Evolutionary conservation across 108 stramenopile genomes (phyloP), one percentile per base, ranked within the genome.

Genomic region (Hondaea fermentalgiana): DNA sequence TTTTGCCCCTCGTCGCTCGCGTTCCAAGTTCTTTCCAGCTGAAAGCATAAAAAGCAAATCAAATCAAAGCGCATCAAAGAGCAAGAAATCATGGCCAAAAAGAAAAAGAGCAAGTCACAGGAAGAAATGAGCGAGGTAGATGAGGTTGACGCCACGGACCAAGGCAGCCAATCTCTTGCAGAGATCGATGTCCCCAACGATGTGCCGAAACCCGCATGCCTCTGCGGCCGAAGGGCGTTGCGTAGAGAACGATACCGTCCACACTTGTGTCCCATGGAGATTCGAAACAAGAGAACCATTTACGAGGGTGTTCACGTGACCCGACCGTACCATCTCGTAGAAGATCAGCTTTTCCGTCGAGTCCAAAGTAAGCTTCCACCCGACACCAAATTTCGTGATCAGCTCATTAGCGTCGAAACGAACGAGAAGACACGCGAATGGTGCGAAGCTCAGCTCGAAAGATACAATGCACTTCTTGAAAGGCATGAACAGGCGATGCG

Each of bases 181-280:
- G 76, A 83, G 51, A 47, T 12, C 12, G 76, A 83, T 45, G 10
- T 83, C 6, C 16, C 6, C 10, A 83, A 83, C 28, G 76, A 83
- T 23, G 76, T 83, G 19, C 76, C 76, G 3, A 43, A 8, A 2
- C 76, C 76, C 16, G 51, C n/a, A 12, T 83, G 76, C 76, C 8
- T 25, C 49, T 83, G 76, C 51, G 76, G 49, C 25, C 6, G n/a
- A 35, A 53, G 23, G 49, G 76, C 28, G 4, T 35, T 83, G 6
- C 51, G 49, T 6, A 83, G 51, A 53, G 49, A 83, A 83, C 44
- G 51, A 45, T 83, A 83, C 28, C 76, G 76, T 12, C 76, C 76
- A 45, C 76, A 83, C 76, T 53, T 83, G 49, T 83, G 76, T 23
- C 76, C 76, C 19, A 83, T 83, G 49, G 76, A 83, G 76, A 47